Evolutionary conservation across 2,329 filamentous ascomycete species (phyloP).

Genomic region (Bipolaris bicolor): DNA sequence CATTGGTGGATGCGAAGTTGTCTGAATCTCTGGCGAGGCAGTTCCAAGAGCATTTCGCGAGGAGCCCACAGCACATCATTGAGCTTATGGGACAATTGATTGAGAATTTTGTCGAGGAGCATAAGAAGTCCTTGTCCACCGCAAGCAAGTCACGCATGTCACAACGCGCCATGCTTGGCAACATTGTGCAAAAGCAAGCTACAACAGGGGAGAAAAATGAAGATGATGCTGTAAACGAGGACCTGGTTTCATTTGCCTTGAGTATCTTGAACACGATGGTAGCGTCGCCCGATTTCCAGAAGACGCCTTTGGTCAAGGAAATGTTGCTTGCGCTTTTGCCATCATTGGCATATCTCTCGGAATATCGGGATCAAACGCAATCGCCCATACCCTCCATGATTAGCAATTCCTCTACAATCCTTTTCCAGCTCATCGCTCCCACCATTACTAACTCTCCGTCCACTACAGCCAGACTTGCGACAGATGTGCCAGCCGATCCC

Average conservation of each 20-base stretch:
- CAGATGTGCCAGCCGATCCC: slow-evolving; percentile 45
- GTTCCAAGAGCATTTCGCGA: slow-evolving; percentile 67
- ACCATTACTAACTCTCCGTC: slow-evolving; percentile 57
- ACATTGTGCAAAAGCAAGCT: slow-evolving; percentile 30
- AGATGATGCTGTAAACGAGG: slow-evolving; percentile 28
- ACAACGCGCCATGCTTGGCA: slow-evolving; percentile 34
- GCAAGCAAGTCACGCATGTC: slow-evolving; percentile 21
- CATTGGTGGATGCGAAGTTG: slow-evolving; percentile 65
- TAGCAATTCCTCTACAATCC: slow-evolving; percentile 33
- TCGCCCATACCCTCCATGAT: slow-evolving; percentile 26
- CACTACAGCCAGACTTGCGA: slow-evolving; percentile 41
- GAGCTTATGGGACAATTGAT: slow-evolving; percentile 69
- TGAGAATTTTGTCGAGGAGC: slow-evolving; percentile 49
- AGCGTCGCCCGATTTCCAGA: slow-evolving; percentile 42
- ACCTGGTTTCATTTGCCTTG: slow-evolving; percentile 50
- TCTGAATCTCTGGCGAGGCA: slow-evolving; percentile 70
- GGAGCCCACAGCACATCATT: slow-evolving; percentile 68
- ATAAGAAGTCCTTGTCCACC: slow-evolving; percentile 52
- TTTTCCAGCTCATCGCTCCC: slow-evolving; percentile 60
- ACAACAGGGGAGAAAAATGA: background rate
- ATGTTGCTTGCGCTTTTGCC: slow-evolving; percentile 17
- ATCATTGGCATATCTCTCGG: slow-evolving; percentile 34
- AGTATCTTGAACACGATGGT: slow-evolving; percentile 50
- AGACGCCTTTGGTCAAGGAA: slow-evolving; percentile 30
- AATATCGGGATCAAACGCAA: slow-evolving; percentile 7